phyloP scores from a whole-genome alignment of 2,329 filamentous ascomycete species.

The Hymenoscyphus repandus region DNA sequence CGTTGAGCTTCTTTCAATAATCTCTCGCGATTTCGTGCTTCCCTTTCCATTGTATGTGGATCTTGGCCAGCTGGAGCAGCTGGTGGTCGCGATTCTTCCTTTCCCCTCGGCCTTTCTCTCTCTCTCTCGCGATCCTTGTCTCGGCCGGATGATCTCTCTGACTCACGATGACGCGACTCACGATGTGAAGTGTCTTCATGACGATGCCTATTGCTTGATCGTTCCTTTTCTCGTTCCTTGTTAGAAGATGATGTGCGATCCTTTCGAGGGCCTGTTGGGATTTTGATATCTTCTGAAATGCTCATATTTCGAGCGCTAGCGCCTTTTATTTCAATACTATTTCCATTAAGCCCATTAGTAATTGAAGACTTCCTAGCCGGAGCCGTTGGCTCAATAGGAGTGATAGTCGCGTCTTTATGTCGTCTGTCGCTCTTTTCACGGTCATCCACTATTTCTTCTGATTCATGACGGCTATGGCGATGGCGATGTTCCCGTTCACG shows the following conservation, averaged over 20 bases:
- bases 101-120: constrained; percentile 23
- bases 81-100: constrained; percentile 4
- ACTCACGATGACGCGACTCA: constrained; percentile 41
- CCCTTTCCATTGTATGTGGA: constrained; percentile 61
- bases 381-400: constrained; percentile 15
- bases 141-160: constrained; percentile 18
- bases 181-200: constrained; percentile 23
- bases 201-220: constrained; percentile 22
- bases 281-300: constrained; percentile 21
- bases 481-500: constrained; percentile 37
- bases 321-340: constrained; percentile 31
- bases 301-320: constrained; percentile 24
- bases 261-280: constrained; percentile 29
- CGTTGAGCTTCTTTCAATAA: constrained; percentile 64
- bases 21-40: constrained; percentile 60
- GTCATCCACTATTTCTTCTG: constrained; percentile 20
- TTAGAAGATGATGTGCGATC: constrained; percentile 20
- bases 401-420: constrained; percentile 6
- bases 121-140: constrained; percentile 42
- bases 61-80: constrained; percentile 18
- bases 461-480: constrained; percentile 23
- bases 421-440: constrained; percentile 6
- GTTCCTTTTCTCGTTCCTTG: constrained; percentile 32
- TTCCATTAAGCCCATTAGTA: constrained; percentile 8
- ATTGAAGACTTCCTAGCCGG: constrained; percentile 17